These are phyloP conservation scores for Aspergillus taichungensis DNA, from an alignment of 495 filamentous ascomycete genomes.

Conservation along the genomic window DNA sequence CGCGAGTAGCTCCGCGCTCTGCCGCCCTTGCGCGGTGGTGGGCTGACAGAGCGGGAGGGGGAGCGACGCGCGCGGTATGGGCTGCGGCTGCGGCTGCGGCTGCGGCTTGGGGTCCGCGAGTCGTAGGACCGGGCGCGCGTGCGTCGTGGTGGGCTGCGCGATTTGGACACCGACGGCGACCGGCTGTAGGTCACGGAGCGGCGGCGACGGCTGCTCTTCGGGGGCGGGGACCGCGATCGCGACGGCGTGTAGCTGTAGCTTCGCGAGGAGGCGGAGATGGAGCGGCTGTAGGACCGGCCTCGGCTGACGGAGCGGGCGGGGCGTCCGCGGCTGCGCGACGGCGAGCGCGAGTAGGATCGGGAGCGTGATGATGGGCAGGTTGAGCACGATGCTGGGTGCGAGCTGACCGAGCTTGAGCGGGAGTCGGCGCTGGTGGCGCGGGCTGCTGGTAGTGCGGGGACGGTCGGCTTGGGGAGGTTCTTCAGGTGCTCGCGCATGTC, in stretches of 20 bases:
- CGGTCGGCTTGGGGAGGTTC: conserved; percentile 69
- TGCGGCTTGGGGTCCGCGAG: conserved; percentile 23
- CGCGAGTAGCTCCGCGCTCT: conserved; percentile 26
- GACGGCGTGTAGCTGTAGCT: conserved; percentile 34
- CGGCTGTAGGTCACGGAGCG: conserved; percentile 28
- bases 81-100: conserved; percentile 20
- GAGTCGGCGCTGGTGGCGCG: conserved; percentile 48
- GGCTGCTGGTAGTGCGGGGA: conserved; percentile 54
- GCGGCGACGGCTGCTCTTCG: conserved; percentile 16
- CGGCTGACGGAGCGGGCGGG: conserved; percentile 16
- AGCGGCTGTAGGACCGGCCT: conserved; percentile 30
- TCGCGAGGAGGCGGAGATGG: conserved; percentile 28
- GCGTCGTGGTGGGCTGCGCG: conserved; percentile 22
- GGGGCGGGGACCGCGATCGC: conserved; percentile 22
- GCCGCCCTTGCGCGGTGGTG: conserved; percentile 22
- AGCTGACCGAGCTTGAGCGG: conserved; percentile 48
- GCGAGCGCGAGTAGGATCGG: conserved; percentile 14
- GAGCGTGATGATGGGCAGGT: conserved; percentile 20
- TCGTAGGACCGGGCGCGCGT: conserved; percentile 18
- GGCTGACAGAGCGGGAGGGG: conserved; percentile 25
- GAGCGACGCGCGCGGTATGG: conserved; percentile 21
- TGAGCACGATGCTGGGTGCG: conserved; percentile 48
- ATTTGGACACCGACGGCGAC: conserved; percentile 16
- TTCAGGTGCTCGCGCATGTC: conserved; percentile 87
- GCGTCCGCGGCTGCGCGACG: conserved; percentile 21